Conservation (phyloP, 2,329 filamentous ascomycete genomes). For the Monosporascus sp. region DNA sequence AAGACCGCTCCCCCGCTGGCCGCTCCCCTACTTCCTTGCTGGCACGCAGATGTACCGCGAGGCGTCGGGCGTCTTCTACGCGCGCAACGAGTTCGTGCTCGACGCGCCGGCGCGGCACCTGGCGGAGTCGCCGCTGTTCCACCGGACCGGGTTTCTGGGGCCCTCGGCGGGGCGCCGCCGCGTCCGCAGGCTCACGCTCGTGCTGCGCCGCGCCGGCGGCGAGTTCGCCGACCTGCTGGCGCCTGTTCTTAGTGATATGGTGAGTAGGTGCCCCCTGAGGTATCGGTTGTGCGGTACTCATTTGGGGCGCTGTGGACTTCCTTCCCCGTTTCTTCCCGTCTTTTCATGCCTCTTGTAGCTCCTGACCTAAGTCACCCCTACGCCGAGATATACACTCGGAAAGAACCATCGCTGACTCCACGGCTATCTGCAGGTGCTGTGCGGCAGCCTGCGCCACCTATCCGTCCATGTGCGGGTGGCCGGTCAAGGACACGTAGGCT, state of each 20-base stretch:
- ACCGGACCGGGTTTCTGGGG: constrained; percentile 24
- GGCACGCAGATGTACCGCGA: constrained; percentile 28
- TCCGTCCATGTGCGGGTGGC: too few relatives aligned
- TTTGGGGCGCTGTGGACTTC: too few relatives aligned
- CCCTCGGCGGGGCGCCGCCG: constrained; percentile 21
- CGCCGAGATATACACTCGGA: too few relatives aligned
- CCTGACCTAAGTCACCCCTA: too few relatives aligned
- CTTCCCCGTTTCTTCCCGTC: too few relatives aligned
- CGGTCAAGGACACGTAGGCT: constrained; percentile 4
- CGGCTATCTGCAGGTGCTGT: constrained; percentile 8
- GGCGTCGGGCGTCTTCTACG: constrained; percentile 26
- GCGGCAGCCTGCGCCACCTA: constrained; percentile 20
- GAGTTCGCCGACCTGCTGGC: constrained; percentile 23
- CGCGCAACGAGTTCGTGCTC: constrained; percentile 22
- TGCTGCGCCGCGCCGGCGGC: constrained; percentile 23
- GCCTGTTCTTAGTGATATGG: constrained; percentile 25
- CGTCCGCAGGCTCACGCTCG: constrained; percentile 19
- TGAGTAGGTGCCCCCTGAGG: too few relatives aligned
- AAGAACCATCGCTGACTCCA: too few relatives aligned
- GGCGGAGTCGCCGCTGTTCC: constrained; percentile 19
- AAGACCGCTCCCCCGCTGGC: constrained; percentile 5
- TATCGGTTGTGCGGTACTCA: too few relatives aligned
- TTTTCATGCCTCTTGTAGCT: too few relatives aligned
- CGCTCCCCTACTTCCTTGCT: constrained; percentile 21
- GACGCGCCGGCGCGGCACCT: constrained; percentile 22